These are phyloP conservation scores for Potentilla sterilis DNA, from an alignment of 306 rosid species.

Conservation along the genomic window DNA sequence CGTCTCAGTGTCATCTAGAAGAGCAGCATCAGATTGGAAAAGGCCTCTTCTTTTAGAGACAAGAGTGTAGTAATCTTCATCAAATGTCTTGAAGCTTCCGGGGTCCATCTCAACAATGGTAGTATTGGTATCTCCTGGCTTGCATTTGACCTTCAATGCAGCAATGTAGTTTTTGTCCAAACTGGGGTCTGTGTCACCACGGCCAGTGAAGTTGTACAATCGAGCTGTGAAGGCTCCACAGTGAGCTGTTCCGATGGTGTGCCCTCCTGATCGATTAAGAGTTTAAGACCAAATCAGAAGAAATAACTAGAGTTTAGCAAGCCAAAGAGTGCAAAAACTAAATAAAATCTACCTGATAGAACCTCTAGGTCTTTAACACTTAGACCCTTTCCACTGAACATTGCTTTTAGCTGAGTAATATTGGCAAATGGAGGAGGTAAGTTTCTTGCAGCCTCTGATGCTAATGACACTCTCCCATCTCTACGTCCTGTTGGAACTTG, in stretches of 20 bases:
- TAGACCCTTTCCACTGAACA: constrained; percentile 26
- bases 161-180: constrained; percentile 33
- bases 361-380: constrained; percentile 34
- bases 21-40: constrained; percentile 45
- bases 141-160: constrained; percentile 32
- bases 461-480: constrained; percentile 33
- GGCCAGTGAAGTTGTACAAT: constrained; percentile 38
- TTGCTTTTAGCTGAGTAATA: constrained; percentile 27
- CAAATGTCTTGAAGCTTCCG: constrained; percentile 43
- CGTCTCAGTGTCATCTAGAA: constrained; percentile 32
- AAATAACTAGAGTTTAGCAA: not conserved
- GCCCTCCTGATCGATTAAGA: constrained; percentile 22
- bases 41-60: constrained; percentile 40
- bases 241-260: constrained; percentile 36
- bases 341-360: constrained; percentile 26
- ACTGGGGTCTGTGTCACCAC: constrained; percentile 39
- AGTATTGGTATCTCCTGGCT: constrained; percentile 18
- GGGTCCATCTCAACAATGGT: constrained; percentile 45
- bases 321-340: not conserved
- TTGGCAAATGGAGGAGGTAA: constrained; percentile 30
- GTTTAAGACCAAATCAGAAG: not conserved
- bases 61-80: constrained; percentile 28
- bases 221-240: constrained; percentile 28
- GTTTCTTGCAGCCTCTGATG: constrained; percentile 16
- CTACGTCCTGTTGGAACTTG: constrained; percentile 42